Percentiles rank a stretch among this genome's conserved stretches.
phyloP scores from a whole-genome alignment of 805 yeast genomes.

The Saccharomycopsis selenospora region DNA sequence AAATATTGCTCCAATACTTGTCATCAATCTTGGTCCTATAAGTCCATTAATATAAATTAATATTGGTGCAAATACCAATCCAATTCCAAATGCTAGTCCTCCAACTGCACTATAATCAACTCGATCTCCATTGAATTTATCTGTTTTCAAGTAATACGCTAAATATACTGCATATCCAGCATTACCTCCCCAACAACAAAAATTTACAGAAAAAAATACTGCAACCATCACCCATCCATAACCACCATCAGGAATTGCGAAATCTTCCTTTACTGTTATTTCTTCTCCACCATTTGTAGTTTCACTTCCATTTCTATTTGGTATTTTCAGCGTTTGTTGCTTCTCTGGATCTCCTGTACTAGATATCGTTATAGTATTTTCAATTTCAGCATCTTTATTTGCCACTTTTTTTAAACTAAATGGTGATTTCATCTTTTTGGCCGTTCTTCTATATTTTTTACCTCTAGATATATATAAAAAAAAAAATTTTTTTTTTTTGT shows the following conservation, averaged over 20 bases:
- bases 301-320: not conserved
- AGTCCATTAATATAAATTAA: constrained; percentile 40
- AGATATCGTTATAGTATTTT: too few species aligned
- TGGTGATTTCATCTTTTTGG: too few species aligned
- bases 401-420: too few species aligned
- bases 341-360: not conserved
- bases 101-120: constrained; percentile 51
- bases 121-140: constrained; percentile 42
- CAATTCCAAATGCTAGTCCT: constrained; percentile 50
- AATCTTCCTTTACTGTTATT: constrained; percentile 1
- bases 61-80: constrained; percentile 42
- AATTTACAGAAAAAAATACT: constrained; percentile 35
- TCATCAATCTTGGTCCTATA: constrained; percentile 35
- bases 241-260: constrained; percentile 38
- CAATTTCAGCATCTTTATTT: too few species aligned
- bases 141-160: constrained; percentile 38
- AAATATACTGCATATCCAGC: constrained; percentile 47
- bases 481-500: too few species aligned
- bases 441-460: too few species aligned
- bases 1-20: constrained; percentile 36
- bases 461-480: too few species aligned
- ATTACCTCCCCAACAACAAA: constrained; percentile 52
- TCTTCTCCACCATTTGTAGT: not conserved
- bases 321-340: not conserved
- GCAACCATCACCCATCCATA: constrained; percentile 45